These are phyloP conservation scores for Pyrus bretschneideri DNA, from an alignment of 306 rosid species.

Conservation along the genomic window DNA sequence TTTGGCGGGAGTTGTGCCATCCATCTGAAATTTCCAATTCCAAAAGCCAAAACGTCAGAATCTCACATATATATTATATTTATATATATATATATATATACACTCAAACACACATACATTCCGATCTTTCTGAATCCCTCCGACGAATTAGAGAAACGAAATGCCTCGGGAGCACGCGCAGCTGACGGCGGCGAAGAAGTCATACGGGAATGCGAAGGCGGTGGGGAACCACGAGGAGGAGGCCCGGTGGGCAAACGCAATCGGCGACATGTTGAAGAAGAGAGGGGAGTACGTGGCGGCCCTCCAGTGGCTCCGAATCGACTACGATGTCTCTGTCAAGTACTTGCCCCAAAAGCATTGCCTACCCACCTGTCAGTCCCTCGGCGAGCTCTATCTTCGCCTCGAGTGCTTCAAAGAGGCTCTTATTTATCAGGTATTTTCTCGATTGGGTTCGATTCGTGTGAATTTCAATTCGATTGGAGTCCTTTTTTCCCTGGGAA, in stretches of 20 bases:
- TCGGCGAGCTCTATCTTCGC: slow-evolving; percentile 83
- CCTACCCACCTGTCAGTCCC: slow-evolving; percentile 80
- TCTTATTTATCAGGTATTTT: slow-evolving; percentile 56
- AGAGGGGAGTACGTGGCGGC: slow-evolving; percentile 73
- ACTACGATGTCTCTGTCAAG: slow-evolving; percentile 52
- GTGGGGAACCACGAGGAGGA: slow-evolving; percentile 79
- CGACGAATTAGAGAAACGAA: not conserved
- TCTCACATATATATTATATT: not conserved
- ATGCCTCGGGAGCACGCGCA: slow-evolving; percentile 42
- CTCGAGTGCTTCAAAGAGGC: slow-evolving; percentile 59
- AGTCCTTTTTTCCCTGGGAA: not conserved
- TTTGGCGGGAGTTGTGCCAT: not conserved
- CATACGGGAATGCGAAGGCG: slow-evolving; percentile 52
- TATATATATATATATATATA: no score
- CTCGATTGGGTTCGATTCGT: not conserved
- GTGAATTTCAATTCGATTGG: not conserved
- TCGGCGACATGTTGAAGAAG: slow-evolving; percentile 58
- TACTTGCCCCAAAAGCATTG: slow-evolving; percentile 50
- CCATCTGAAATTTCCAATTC: not conserved
- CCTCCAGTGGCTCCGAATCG: slow-evolving; percentile 75
- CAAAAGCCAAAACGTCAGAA: not conserved
- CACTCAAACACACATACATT: not conserved
- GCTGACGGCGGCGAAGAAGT: slow-evolving; percentile 48
- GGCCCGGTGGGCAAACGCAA: slow-evolving; percentile 87
- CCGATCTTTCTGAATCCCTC: not conserved